phyloP scores from a whole-genome alignment of 2,329 filamentous ascomycete genomes.

The Purpureocillium lavendulum region DNA sequence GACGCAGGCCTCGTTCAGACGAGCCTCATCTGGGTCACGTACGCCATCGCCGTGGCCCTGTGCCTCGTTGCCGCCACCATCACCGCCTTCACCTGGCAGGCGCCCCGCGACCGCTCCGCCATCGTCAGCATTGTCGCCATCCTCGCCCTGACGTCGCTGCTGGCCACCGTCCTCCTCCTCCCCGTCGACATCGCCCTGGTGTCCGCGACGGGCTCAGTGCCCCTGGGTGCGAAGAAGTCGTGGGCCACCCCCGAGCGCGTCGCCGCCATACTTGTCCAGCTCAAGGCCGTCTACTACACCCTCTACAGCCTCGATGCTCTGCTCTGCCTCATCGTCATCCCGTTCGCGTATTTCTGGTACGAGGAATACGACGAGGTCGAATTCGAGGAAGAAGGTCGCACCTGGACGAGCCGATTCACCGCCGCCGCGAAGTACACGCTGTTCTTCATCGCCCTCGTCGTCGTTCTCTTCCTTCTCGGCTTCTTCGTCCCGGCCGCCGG shows the following conservation, averaged over 20 bases:
- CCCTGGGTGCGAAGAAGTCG: constrained; percentile 76
- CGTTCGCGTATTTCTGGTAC: constrained; percentile 97
- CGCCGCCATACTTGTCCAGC: constrained; percentile 65
- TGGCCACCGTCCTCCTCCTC: constrained; percentile 85
- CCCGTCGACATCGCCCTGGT: constrained; percentile 94
- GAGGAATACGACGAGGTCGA: constrained; percentile 95
- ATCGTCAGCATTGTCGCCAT: constrained; percentile 79
- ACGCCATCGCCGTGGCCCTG: constrained; percentile 71
- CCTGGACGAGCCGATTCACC: constrained; percentile 62
- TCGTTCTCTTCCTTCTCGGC: constrained; percentile 80
- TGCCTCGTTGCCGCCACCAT: constrained; percentile 70
- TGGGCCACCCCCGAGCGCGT: constrained; percentile 86
- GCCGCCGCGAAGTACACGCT: constrained; percentile 88
- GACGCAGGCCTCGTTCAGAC: constrained; percentile 64
- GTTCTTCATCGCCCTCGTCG: constrained; percentile 70
- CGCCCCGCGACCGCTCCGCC: constrained; percentile 74
- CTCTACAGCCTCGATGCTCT: constrained; percentile 88
- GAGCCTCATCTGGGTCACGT: constrained; percentile 90
- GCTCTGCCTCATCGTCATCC: constrained; percentile 81
- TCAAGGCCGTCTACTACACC: constrained; percentile 86
- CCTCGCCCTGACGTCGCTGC: constrained; percentile 74
- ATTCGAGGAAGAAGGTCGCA: constrained; percentile 71
- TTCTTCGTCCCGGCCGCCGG: constrained; percentile 86
- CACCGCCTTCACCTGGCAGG: constrained; percentile 89
- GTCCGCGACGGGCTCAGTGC: constrained; percentile 72